Conservation (phyloP, 371 early-diverging fungal species). For the Choanephora cucurbitarum region DNA sequence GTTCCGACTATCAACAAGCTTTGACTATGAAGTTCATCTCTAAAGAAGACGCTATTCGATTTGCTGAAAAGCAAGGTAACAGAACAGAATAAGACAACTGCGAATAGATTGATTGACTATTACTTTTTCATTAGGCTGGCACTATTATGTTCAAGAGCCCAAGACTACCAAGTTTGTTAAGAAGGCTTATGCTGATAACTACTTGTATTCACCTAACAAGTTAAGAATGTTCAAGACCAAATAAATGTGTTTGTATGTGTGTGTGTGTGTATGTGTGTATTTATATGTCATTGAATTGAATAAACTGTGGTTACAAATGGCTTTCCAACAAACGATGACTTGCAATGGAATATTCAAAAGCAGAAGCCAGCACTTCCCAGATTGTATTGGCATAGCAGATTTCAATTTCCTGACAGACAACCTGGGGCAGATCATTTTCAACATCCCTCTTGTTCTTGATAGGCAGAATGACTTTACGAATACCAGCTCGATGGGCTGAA, state of each 20-base stretch:
- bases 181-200: slow-evolving; percentile 91
- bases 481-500: slow-evolving; percentile 80
- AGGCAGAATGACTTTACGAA: slow-evolving; percentile 61
- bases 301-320: slow-evolving; percentile 7
- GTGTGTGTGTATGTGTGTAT: too few species aligned
- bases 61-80: slow-evolving; percentile 91
- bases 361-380: slow-evolving; percentile 64
- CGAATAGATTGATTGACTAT: too few species aligned
- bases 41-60: slow-evolving; percentile 89
- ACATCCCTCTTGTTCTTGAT: slow-evolving; percentile 56
- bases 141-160: slow-evolving; percentile 88
- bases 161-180: slow-evolving; percentile 70
- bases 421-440: slow-evolving; percentile 62
- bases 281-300: too few species aligned
- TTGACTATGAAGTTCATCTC: slow-evolving; percentile 81
- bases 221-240: slow-evolving; percentile 84
- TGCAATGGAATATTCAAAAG: slow-evolving; percentile 45
- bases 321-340: slow-evolving; percentile 9
- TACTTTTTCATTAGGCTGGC: slow-evolving; percentile 59
- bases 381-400: slow-evolving; percentile 66
- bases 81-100: too few species aligned
- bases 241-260: slow-evolving; percentile 39
- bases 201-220: slow-evolving; percentile 76
- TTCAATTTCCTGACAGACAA: slow-evolving; percentile 64
- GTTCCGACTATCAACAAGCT: slow-evolving; percentile 85